phyloP scores from a whole-genome alignment of 2,329 filamentous ascomycete genomes.

The Hortaea werneckii region DNA sequence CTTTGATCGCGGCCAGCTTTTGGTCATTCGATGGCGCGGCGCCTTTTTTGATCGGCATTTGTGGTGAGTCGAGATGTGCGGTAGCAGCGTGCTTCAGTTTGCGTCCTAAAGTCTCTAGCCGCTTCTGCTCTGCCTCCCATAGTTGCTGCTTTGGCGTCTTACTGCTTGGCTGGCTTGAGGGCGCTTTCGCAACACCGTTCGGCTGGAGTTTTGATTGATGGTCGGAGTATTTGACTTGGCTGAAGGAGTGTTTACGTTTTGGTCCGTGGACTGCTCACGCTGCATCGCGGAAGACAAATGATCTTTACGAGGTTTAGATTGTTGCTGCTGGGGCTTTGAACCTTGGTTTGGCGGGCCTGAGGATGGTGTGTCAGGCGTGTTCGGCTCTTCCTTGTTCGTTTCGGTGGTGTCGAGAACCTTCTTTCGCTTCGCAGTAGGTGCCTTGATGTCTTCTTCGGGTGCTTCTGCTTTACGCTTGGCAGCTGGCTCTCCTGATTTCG shows the following conservation, averaged over 20 bases:
- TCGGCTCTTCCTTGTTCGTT: slow-evolving; percentile 12
- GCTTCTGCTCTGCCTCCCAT: slow-evolving; percentile 30
- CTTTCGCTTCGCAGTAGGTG: slow-evolving; percentile 17
- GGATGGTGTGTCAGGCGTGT: slow-evolving; percentile 14
- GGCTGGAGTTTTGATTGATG: slow-evolving; percentile 5
- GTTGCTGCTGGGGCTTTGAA: slow-evolving; percentile 16
- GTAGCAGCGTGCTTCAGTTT: slow-evolving; percentile 37
- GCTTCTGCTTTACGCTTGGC: slow-evolving; percentile 2
- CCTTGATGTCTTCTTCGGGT: slow-evolving; percentile 6
- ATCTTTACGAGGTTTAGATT: slow-evolving; percentile 19
- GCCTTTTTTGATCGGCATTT: not conserved
- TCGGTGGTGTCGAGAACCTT: slow-evolving; percentile 5
- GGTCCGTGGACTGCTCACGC: slow-evolving; percentile 17
- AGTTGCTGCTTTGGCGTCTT: slow-evolving; percentile 25
- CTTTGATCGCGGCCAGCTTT: slow-evolving; percentile 28
- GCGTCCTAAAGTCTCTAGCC: slow-evolving; percentile 32
- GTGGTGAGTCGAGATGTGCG: slow-evolving; percentile 22
- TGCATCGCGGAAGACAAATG: slow-evolving; percentile 15
- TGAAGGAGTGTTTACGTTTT: slow-evolving; percentile 16
- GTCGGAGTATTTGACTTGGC: slow-evolving; percentile 14
- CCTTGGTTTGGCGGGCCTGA: slow-evolving; percentile 9
- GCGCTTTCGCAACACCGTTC: slow-evolving; percentile 8
- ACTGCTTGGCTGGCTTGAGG: slow-evolving; percentile 12
- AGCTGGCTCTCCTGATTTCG: not conserved
- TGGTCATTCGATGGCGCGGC: slow-evolving; percentile 11